A percentile compares a stretch with the other conserved stretches of the same genome.
These are phyloP conservation scores for Neurospora tetraspora DNA, from an alignment of 495 filamentous ascomycete genomes.

Conservation along the genomic window DNA sequence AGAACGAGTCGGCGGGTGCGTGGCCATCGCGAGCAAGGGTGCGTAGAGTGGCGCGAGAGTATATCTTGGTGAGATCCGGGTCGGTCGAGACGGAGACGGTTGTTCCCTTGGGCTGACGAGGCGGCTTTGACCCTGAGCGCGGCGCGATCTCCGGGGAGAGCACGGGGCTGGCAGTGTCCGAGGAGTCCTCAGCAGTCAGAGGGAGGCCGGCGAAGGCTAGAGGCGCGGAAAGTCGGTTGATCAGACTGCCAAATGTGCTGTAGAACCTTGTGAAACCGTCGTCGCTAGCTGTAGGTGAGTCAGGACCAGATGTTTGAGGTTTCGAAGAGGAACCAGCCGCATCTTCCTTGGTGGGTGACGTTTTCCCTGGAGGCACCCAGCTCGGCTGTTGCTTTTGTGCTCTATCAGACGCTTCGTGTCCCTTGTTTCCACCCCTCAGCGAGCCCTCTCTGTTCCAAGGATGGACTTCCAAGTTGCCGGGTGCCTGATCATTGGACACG, in stretches of 20 bases:
- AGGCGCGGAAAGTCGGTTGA: conserved; percentile 75
- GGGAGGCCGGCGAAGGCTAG: conserved; percentile 89
- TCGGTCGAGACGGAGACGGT: conserved; percentile 28
- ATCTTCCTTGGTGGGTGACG: conserved; percentile 17
- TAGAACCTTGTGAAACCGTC: conserved; percentile 86
- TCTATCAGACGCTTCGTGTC: conserved; percentile 24
- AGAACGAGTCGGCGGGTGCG: conserved; percentile 70
- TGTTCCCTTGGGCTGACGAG: conserved; percentile 19
- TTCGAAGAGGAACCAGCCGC: conserved; percentile 13
- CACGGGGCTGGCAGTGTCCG: conserved; percentile 18
- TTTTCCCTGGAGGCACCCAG: conserved; percentile 28
- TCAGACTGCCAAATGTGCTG: conserved; percentile 71
- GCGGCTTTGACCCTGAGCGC: conserved; percentile 20
- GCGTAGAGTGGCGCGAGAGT: conserved; percentile 69
- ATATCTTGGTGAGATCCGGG: conserved; percentile 65
- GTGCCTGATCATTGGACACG: conserved; percentile 63
- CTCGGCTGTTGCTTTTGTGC: conserved; percentile 28
- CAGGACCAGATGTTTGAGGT: not conserved
- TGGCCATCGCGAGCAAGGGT: conserved; percentile 44
- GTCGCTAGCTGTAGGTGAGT: conserved; percentile 35
- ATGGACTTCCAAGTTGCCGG: conserved; percentile 56
- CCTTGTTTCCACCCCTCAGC: conserved; percentile 27
- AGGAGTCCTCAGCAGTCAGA: conserved; percentile 46
- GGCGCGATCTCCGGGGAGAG: conserved; percentile 12
- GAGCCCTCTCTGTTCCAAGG: conserved; percentile 36